Base-by-base conservation (phyloP, 768 basidiomycete species). In the Termitomyces eurrhizus region DNA sequence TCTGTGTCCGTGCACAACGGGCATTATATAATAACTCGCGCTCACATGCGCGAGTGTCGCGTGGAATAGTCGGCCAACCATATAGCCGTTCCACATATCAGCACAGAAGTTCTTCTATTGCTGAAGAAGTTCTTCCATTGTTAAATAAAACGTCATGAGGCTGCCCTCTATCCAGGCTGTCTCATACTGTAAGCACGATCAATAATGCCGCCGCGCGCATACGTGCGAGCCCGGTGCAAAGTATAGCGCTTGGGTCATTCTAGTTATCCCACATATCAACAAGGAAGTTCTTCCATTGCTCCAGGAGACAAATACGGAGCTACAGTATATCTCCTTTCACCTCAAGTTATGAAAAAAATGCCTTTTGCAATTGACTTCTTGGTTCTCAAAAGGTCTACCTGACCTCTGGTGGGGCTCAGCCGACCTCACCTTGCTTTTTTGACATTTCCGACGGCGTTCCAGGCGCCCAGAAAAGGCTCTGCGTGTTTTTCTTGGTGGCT, bases 71-170 rank as follows among this genome's bases (percentile, higher is more conserved):
- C 14, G 9, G 39, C 18, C 26, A n/a, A 32, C 21, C 14, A 26
- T 26, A 41, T 41, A 7, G 14, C 36, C 13, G 24, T 53, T 26
- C 37, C 37, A 51, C 51, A 54, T 41, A 41, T 41, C 39, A 42
- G 39, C 53, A 54, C 32, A 52, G 51, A 52, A 52, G 51, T 52
- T 52, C 51, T 52, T 52, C 51, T 52, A 52, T 52, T 21, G 51
- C 51, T 52, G 35, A 36, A 42, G 26, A 32, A 42, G 53, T 54
- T 54, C 53, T 54, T 54, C 53, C 32, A 42, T 54, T 5, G 53
- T 18, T 18, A 32, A 32, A 14, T 26, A 42, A 29, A 32, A 29
- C 53, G 29, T 54, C 53, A 54, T 42, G 39, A 54, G 53, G 37
- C 39, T 54, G 26, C 26, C 18, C 12, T 42, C 18, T 42, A 32